These are phyloP conservation scores for Cordyceps tenuipes DNA, from an alignment of 2,329 filamentous ascomycete genomes.

Conservation along the genomic window DNA sequence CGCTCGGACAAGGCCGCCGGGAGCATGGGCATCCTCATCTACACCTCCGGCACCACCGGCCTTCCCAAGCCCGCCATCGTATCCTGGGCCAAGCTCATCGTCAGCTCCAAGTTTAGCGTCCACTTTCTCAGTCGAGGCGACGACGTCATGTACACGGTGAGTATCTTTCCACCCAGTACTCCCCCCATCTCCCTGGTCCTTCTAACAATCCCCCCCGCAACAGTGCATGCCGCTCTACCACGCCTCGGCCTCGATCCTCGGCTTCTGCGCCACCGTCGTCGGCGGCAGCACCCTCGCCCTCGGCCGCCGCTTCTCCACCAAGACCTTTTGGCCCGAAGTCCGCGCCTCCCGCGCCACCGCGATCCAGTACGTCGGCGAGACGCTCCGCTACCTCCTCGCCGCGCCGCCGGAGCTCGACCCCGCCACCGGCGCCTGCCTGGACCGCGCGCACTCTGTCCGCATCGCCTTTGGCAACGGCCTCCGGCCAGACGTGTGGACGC, in stretches of 20 bases:
- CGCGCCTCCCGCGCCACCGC: slow-evolving; percentile 62
- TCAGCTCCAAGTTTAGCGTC: slow-evolving; percentile 57
- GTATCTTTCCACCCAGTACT: too few relatives aligned
- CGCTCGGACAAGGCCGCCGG: slow-evolving; percentile 48
- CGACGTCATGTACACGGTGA: slow-evolving; percentile 67
- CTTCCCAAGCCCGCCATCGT: slow-evolving; percentile 73
- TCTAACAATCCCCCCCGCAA: not conserved
- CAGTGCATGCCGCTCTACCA: slow-evolving; percentile 81
- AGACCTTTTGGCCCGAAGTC: slow-evolving; percentile 68
- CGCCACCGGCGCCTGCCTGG: slow-evolving; percentile 56
- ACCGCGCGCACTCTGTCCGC: slow-evolving; percentile 63
- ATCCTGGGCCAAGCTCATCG: slow-evolving; percentile 58
- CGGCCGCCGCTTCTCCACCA: slow-evolving; percentile 70
- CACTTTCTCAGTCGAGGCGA: slow-evolving; percentile 47
- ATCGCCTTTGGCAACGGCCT: slow-evolving; percentile 78
- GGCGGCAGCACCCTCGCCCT: slow-evolving; percentile 60
- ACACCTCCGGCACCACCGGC: slow-evolving; percentile 79
- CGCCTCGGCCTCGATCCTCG: slow-evolving; percentile 66
- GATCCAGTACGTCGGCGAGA: slow-evolving; percentile 85
- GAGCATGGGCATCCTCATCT: slow-evolving; percentile 67
- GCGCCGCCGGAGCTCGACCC: slow-evolving; percentile 55
- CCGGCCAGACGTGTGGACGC: slow-evolving; percentile 76
- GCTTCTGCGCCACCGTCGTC: slow-evolving; percentile 52
- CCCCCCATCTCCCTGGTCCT: too few relatives aligned
- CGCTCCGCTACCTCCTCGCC: slow-evolving; percentile 71